Conservation (phyloP, 306 rosid species). For the Abrus precatorius region DNA sequence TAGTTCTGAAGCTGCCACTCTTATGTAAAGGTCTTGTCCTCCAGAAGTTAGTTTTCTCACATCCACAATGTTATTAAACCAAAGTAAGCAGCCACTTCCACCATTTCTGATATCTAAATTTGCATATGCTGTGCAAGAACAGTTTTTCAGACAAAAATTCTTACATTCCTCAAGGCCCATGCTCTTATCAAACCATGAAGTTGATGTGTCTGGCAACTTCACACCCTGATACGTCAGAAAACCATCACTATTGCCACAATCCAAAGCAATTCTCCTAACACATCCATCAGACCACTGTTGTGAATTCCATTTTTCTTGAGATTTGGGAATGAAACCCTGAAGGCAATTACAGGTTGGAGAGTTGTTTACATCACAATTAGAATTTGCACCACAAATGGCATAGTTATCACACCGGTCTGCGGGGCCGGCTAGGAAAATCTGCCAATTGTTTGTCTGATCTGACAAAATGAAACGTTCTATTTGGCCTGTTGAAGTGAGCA, state of each 20-base stretch:
- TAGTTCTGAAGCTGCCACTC: conserved; percentile 50
- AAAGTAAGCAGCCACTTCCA: conserved; percentile 62
- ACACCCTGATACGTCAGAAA: conserved; percentile 13
- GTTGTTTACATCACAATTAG: conserved; percentile 26
- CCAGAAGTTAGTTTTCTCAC: conserved; percentile 24
- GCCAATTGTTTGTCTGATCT: conserved; percentile 19
- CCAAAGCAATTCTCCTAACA: conserved; percentile 38
- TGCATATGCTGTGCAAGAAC: conserved; percentile 55
- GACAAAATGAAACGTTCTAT: conserved; percentile 12
- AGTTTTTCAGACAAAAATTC: conserved; percentile 44
- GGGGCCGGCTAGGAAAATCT: conserved; percentile 32
- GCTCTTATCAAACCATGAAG: conserved; percentile 46
- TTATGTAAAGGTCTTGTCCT: conserved; percentile 56
- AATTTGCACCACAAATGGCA: conserved; percentile 49
- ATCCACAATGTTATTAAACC: conserved; percentile 53
- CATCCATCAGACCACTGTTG: conserved; percentile 50
- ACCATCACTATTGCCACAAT: conserved; percentile 39
- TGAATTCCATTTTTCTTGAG: conserved; percentile 37
- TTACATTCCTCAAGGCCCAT: conserved; percentile 46
- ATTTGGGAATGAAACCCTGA: conserved; percentile 49
- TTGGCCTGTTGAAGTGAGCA: conserved; percentile 21
- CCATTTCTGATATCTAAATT: conserved; percentile 44
- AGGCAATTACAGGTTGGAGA: conserved; percentile 44
- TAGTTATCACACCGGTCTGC: conserved; percentile 39
- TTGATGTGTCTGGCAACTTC: conserved; percentile 46